These are phyloP conservation scores for Dothidotthia symphoricarpi DNA, from an alignment of 2,329 filamentous ascomycete species.

Conservation along the genomic window DNA sequence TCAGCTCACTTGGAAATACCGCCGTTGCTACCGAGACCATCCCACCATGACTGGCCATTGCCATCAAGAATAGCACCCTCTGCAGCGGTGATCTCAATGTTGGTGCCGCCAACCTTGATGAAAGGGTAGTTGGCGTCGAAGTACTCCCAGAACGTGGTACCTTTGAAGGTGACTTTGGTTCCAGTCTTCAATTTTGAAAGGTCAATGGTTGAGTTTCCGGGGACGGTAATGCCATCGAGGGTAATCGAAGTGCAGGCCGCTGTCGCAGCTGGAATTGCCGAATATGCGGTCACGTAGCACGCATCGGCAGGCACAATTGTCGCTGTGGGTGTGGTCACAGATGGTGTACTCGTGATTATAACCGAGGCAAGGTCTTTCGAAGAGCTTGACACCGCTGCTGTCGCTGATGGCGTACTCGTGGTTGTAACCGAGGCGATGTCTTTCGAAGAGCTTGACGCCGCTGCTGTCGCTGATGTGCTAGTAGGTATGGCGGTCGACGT, in stretches of 20 bases:
- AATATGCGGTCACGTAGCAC: constrained; percentile 24
- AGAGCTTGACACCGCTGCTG: not conserved
- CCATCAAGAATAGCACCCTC: constrained; percentile 31
- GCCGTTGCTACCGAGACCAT: constrained; percentile 48
- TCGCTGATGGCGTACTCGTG: not conserved
- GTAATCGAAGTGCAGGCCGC: constrained; percentile 19
- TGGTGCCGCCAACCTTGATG: constrained; percentile 37
- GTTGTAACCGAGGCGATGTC: not conserved
- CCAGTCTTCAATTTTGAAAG: constrained; percentile 44
- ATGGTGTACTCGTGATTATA: not conserved
- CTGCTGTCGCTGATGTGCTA: constrained; percentile 1
- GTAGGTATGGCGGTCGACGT: constrained; percentile 4
- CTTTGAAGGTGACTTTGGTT: constrained; percentile 44
- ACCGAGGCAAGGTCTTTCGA: not conserved
- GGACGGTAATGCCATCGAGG: constrained; percentile 4
- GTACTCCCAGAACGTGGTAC: constrained; percentile 25
- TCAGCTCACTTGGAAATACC: constrained; percentile 34
- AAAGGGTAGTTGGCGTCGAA: constrained; percentile 40
- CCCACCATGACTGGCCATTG: constrained; percentile 25
- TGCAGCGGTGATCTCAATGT: constrained; percentile 45
- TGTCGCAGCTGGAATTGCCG: constrained; percentile 32
- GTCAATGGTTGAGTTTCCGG: constrained; percentile 35
- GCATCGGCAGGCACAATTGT: constrained; percentile 5
- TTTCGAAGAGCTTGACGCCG: not conserved
- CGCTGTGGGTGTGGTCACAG: not conserved